phyloP scores from a whole-genome alignment of 106 monocot genomes.

The Triglochin maritima region DNA sequence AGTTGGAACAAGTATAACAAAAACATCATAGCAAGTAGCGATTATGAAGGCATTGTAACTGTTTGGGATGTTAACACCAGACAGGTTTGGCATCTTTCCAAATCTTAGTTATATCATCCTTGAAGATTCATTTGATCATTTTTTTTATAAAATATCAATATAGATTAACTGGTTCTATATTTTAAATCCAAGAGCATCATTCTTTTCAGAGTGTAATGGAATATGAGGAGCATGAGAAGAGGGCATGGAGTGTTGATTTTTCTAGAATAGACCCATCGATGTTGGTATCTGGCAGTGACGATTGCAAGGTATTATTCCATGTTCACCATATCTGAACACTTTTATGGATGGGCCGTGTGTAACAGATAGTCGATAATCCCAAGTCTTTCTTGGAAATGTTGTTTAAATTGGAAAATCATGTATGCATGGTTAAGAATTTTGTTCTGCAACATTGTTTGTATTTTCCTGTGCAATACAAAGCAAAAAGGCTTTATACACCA shows the following conservation, averaged over 20 bases:
- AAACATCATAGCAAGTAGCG: slow-evolving; percentile 91
- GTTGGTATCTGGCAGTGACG: slow-evolving; percentile 96
- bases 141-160: not conserved
- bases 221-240: slow-evolving; percentile 96
- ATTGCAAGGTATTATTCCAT: slow-evolving; percentile 63
- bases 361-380: too few species aligned
- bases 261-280: slow-evolving; percentile 85
- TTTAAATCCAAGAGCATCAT: not conserved
- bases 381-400: too few species aligned
- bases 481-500: too few species aligned
- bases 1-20: slow-evolving; percentile 98
- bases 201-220: slow-evolving; percentile 78
- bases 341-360: too few species aligned
- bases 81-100: slow-evolving; percentile 37
- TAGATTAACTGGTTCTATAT: not conserved
- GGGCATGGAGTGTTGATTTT: slow-evolving; percentile 99
- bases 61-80: slow-evolving; percentile 95
- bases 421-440: too few species aligned
- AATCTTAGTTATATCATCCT: too few species aligned
- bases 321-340: not conserved
- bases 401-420: too few species aligned
- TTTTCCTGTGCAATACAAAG: too few species aligned
- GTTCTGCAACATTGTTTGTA: too few species aligned
- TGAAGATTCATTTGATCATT: not conserved
- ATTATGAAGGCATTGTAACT: slow-evolving; percentile 95